These are phyloP conservation scores for Aspergillus oerlinghausenensis DNA, from an alignment of 2,329 filamentous ascomycete genomes.

Conservation along the genomic window DNA sequence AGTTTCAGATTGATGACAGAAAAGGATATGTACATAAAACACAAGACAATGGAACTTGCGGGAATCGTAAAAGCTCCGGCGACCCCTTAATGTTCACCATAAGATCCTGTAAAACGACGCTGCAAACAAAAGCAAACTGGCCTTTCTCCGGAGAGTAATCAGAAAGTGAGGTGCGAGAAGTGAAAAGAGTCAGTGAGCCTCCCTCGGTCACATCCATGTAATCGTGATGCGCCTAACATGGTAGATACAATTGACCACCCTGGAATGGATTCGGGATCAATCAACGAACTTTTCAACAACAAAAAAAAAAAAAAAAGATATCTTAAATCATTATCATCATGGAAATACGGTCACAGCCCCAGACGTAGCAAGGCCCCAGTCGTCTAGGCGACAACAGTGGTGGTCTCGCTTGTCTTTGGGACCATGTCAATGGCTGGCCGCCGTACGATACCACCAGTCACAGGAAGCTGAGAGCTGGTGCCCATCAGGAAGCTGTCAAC, in stretches of 20 bases:
- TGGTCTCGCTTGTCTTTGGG: slow-evolving; percentile 26
- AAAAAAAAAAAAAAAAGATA: slow-evolving; percentile 9
- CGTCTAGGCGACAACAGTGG: slow-evolving; percentile 27
- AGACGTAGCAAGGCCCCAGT: background rate
- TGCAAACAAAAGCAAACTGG: slow-evolving; percentile 11
- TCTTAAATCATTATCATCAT: slow-evolving; percentile 16
- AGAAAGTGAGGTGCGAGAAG: slow-evolving; percentile 1
- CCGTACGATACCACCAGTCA: slow-evolving; percentile 90
- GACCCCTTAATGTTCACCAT: slow-evolving; percentile 16
- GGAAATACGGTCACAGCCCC: background rate
- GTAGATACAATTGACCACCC: slow-evolving; percentile 1
- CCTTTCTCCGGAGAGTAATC: background rate
- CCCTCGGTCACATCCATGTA: slow-evolving; percentile 5
- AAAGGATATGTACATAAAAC: slow-evolving; percentile 15
- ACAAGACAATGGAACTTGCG: background rate
- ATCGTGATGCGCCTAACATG: background rate
- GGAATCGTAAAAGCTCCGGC: slow-evolving; percentile 15
- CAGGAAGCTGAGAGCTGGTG: slow-evolving; percentile 69
- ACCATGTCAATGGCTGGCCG: slow-evolving; percentile 55
- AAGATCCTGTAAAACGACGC: slow-evolving; percentile 6
- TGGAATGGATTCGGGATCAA: background rate
- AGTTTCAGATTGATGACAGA: background rate
- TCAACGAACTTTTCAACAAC: slow-evolving; percentile 6
- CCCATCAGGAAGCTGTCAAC: slow-evolving; percentile 83
- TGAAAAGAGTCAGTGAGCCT: background rate